These are phyloP conservation scores for Purshia tridentata DNA, from an alignment of 306 rosid species.

Conservation along the genomic window DNA sequence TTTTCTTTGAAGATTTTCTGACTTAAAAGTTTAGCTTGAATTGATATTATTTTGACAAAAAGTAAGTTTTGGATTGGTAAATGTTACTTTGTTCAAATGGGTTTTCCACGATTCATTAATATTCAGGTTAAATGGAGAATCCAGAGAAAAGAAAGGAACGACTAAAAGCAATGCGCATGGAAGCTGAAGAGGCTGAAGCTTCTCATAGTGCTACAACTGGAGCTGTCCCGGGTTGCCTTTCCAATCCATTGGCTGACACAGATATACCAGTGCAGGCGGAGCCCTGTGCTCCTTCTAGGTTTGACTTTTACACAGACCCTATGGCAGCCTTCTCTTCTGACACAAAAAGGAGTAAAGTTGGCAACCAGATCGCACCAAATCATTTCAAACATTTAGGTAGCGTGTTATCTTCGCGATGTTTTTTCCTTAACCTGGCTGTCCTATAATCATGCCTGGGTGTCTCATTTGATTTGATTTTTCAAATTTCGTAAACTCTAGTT, in stretches of 20 bases:
- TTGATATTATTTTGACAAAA: background rate
- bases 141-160: slow-evolving; percentile 77
- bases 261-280: slow-evolving; percentile 22
- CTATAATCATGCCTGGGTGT: background rate
- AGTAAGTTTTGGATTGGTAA: background rate
- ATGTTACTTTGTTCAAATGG: background rate
- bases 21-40: background rate
- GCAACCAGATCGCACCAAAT: slow-evolving; percentile 31
- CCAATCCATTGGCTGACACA: slow-evolving; percentile 69
- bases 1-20: background rate
- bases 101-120: background rate
- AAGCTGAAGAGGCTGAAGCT: slow-evolving; percentile 56
- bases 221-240: slow-evolving; percentile 46
- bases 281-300: slow-evolving; percentile 56
- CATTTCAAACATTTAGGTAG: slow-evolving; percentile 54
- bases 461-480: background rate
- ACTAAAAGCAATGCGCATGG: slow-evolving; percentile 66
- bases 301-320: slow-evolving; percentile 86
- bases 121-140: slow-evolving; percentile 68
- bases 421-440: background rate
- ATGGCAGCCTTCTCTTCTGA: slow-evolving; percentile 75
- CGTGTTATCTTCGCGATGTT: background rate
- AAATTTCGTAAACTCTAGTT: background rate
- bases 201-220: slow-evolving; percentile 27
- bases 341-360: slow-evolving; percentile 37